phyloP scores from a whole-genome alignment of 371 early-diverging fungal genomes.

The Haplosporangium sp. region DNA sequence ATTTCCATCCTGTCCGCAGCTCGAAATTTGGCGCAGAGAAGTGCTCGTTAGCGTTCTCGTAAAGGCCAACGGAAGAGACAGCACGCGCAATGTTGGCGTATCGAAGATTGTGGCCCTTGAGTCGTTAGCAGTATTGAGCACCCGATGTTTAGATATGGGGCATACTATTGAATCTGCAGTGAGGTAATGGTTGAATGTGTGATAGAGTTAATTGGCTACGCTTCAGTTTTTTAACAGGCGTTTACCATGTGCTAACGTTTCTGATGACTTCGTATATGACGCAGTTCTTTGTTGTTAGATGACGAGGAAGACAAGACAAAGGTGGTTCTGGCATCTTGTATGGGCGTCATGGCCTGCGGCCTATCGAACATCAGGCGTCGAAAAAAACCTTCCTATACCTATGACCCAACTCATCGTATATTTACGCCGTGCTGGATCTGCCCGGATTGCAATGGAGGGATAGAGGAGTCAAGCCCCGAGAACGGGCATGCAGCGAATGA shows the following conservation, averaged over 20 bases:
- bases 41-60: conserved; percentile 15
- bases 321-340: conserved; percentile 18
- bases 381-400: conserved; percentile 9
- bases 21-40: conserved; percentile 24
- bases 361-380: conserved; percentile 1
- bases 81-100: background rate
- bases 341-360: conserved; percentile 37
- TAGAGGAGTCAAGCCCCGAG: background rate
- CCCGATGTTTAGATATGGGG: conserved; percentile 12
- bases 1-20: conserved; percentile 8
- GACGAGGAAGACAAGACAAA: conserved; percentile 19
- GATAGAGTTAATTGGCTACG: background rate
- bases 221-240: background rate
- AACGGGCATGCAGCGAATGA: background rate
- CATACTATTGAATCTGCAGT: conserved; percentile 7
- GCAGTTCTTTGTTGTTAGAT: conserved; percentile 11
- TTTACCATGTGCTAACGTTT: background rate
- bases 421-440: conserved; percentile 9
- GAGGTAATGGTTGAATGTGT: conserved; percentile 1
- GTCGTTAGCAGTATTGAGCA: conserved; percentile 21
- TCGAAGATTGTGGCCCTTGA: conserved; percentile 20
- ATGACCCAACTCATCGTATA: conserved; percentile 7
- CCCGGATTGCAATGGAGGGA: background rate
- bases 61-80: background rate
- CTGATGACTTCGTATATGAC: background rate